Evolutionary conservation across 139 green algal genomes (phyloP), one percentile per base, ranked within the genome.

Genomic region (Tetradesmus obliquus): DNA sequence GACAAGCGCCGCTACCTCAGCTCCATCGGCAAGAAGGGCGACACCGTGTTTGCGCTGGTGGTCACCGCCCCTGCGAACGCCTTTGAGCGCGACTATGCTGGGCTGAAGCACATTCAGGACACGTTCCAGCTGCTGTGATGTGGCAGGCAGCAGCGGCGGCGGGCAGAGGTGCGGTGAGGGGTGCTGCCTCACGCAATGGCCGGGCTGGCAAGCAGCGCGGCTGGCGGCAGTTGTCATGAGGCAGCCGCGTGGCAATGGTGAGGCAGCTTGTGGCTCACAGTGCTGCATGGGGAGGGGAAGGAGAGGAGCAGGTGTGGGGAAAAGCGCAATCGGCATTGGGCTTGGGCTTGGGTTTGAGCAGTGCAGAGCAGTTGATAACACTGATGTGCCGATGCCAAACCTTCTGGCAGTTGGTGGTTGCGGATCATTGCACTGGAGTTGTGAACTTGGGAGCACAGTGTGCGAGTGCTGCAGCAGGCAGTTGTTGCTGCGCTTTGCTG

Each of bases 21-120:
- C n/a, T 69, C 88, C 57, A 86, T 91, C 13, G 76, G 71, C 72
- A 86, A 91, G 76, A 91, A 91, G 74, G 87, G 74, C 17, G 88
- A 86, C 88, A 91, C 88, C 3, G 57, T 91, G n/a, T 91, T 69
- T 79, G 88, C 88, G 4, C 55, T 91, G 55, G 76, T 91, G 20
- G 88, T 91, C 1, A 91, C 55, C 22, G 88, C 88, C 3, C 88
- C 88, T 15, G 5, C 80, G 7, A 74, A 24, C 45, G 72, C 71
- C 3, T 90, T 79, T 55, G 45, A 84, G 76, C 22, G 19, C 20
- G 84, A 84, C 86, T 19, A 66, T 45, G n/a, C 45, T 24, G 76
- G 32, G 22, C 88, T 93, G 80, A 32, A 79, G 86, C 79, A 91
- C 86, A 88, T 93, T 57, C 91, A 93, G 79, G 86, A 93, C 53